A percentile compares a stretch with the other conserved stretches of the same genome.
Conservation (phyloP, 331 rosid species). For the Rosa hybrid region DNA sequence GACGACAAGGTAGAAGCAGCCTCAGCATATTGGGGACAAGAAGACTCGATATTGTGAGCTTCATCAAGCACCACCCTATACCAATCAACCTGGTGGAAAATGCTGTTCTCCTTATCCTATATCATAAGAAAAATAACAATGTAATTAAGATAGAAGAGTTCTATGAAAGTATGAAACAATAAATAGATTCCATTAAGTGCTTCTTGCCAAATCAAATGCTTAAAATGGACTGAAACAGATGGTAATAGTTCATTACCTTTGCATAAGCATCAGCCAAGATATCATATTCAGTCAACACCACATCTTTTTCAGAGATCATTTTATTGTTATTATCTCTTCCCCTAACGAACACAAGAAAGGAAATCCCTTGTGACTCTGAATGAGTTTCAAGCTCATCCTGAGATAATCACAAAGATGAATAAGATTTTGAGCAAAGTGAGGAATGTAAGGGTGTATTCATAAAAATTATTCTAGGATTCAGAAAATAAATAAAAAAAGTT, state of each 20-base stretch:
- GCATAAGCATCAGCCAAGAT: conserved; percentile 55
- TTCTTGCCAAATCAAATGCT: background rate
- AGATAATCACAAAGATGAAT: conserved; percentile 22
- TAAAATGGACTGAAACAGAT: conserved; percentile 5
- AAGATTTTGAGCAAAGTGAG: conserved; percentile 13
- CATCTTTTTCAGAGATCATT: conserved; percentile 56
- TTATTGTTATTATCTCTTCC: conserved; percentile 58
- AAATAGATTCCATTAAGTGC: background rate
- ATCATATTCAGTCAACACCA: conserved; percentile 80
- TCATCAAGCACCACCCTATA: conserved; percentile 88
- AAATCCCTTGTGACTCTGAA: conserved; percentile 50
- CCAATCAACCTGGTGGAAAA: conserved; percentile 75
- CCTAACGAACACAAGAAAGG: conserved; percentile 75
- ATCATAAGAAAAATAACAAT: background rate
- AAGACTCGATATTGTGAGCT: conserved; percentile 79
- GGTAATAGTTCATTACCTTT: conserved; percentile 45
- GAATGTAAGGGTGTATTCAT: background rate
- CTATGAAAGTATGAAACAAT: background rate
- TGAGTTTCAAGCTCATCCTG: conserved; percentile 90
- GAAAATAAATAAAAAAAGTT: background rate
- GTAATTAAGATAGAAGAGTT: conserved; percentile 1
- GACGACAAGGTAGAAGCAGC: conserved; percentile 70
- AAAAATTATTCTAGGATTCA: background rate
- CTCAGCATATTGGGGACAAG: conserved; percentile 52
- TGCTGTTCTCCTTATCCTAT: conserved; percentile 62